Evolutionary conservation across 2,329 filamentous ascomycete genomes (phyloP), one percentile per base, ranked within the genome.

Genomic region (Hypoxylon sp.): DNA sequence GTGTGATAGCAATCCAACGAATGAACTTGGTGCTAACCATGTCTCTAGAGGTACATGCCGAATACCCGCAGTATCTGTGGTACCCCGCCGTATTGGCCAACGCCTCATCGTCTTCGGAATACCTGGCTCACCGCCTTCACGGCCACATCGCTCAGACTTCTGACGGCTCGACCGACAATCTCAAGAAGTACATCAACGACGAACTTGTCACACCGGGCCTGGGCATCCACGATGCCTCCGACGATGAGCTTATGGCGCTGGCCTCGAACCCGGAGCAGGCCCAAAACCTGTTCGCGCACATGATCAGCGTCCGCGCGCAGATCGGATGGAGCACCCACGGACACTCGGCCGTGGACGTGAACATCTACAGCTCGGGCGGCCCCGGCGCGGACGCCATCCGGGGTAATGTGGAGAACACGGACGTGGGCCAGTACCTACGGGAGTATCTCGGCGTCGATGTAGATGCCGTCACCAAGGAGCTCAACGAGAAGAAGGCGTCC

Each of bases 301-400:
- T 99, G 79, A 85, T 98, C 66, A 96, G 91, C 66, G 83, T 90
- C 3, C 86, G 95, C 58, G 91, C 93, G 1, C 92, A 96, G 70
- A 85, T 97, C 38, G 96, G 95, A 11, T 99, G 95, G 95, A 88
- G 85, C 63, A 97, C 93, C 0, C 94, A 97, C 73, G 95, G 95
- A 23, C 95, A 99, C 77, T 90, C 88, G 17, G 95, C 89, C 48
- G 92, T 95, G 6, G 95, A 99, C 72, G 95, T 99, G 45, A 99
- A 99, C 74, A 91, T 99, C 65, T 99, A 98, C 77, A 89, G 90
- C 48, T 93, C 90, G 0, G 81, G 82, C 41, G 87, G 90, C 3
- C 81, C 84, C 0, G 81, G 84, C 31, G 84, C 88, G 0, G 81
- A 84, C 38, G 79, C 82, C 11, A 80, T 97, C 5, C 78, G 85